Percentiles rank a stretch among this genome's conserved stretches.
phyloP scores from a whole-genome alignment of 371 early-diverging fungal genomes.

The Astathelohania contejeani region DNA sequence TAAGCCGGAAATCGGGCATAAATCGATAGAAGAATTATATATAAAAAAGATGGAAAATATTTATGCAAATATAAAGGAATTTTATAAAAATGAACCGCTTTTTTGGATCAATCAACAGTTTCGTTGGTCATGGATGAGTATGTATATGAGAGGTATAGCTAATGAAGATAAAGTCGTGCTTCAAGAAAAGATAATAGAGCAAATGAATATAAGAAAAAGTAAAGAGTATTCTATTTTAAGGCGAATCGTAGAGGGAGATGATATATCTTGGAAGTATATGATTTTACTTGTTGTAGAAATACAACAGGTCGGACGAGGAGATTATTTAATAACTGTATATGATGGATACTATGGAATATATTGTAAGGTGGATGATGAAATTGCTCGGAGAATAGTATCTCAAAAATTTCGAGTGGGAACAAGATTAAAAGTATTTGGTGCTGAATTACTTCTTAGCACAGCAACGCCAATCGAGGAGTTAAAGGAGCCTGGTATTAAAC shows the following conservation, averaged over 20 bases:
- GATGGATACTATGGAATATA: conserved; percentile 41
- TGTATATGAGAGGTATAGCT: conserved; percentile 7
- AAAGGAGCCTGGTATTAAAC: conserved; percentile 6
- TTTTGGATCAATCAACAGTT: conserved; percentile 31
- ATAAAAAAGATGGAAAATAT: conserved; percentile 7
- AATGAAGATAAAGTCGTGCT: neutral
- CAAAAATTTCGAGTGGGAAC: conserved; percentile 15
- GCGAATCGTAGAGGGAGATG: conserved; percentile 47
- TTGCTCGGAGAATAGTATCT: conserved; percentile 12
- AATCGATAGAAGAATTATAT: conserved; percentile 3
- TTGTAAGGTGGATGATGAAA: conserved; percentile 11
- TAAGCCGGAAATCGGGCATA: conserved; percentile 18
- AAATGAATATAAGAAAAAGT: conserved; percentile 9
- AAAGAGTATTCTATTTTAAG: conserved; percentile 41
- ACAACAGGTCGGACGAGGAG: conserved; percentile 5
- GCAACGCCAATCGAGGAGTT: neutral
- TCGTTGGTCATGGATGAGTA: conserved; percentile 43
- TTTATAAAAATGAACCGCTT: conserved; percentile 19
- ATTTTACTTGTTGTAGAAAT: conserved; percentile 44
- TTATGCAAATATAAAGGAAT: conserved; percentile 13
- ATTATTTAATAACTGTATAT: conserved; percentile 32
- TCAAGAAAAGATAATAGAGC: neutral
- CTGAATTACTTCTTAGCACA: conserved; percentile 16
- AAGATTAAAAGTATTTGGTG: conserved; percentile 38
- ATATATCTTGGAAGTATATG: conserved; percentile 43